A percentile compares a stretch with the other conserved stretches of the same genome.
Conservation (phyloP, 2,329 filamentous ascomycete species). For the Peltaster fructicola region DNA sequence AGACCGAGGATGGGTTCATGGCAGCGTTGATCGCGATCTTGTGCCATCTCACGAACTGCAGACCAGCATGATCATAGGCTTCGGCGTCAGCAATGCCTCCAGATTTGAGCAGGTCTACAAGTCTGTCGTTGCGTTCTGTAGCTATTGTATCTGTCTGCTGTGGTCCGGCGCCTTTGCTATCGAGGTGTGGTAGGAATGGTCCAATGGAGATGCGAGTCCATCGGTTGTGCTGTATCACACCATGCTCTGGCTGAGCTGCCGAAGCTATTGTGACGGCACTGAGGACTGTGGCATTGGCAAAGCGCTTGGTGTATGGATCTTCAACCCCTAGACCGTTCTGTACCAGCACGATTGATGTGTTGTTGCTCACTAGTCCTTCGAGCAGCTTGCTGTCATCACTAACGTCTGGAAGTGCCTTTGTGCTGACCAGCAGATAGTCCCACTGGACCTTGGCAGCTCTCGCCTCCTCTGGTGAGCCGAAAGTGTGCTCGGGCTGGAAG, state of each 20-base stretch:
- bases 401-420: conserved; percentile 51
- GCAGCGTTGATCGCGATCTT: conserved; percentile 61
- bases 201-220: conserved; percentile 58
- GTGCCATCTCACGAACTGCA: conserved; percentile 58
- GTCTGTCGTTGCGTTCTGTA: conserved; percentile 26
- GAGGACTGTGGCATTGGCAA: conserved; percentile 42
- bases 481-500: conserved; percentile 45
- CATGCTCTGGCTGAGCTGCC: conserved; percentile 46
- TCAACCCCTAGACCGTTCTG: conserved; percentile 59
- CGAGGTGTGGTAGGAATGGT: conserved; percentile 39
- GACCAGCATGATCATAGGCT: conserved; percentile 43
- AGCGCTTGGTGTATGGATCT: conserved; percentile 44
- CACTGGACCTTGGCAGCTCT: conserved; percentile 27
- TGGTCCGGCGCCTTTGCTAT: conserved; percentile 15
- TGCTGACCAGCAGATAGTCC: conserved; percentile 54
- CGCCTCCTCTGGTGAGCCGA: conserved; percentile 42
- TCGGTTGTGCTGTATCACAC: conserved; percentile 49
- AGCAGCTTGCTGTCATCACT: conserved; percentile 44
- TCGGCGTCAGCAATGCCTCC: conserved; percentile 50
- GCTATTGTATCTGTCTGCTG: conserved; percentile 10
- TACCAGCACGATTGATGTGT: conserved; percentile 46
- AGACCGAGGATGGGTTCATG: conserved; percentile 55
- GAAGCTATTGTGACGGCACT: conserved; percentile 53
- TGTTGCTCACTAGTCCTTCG: conserved; percentile 38
- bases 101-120: conserved; percentile 39